Evolutionary conservation across 2,329 filamentous ascomycete genomes (phyloP), one percentile per base, ranked within the genome.

Genomic region (Calonectria hongkongensis): DNA sequence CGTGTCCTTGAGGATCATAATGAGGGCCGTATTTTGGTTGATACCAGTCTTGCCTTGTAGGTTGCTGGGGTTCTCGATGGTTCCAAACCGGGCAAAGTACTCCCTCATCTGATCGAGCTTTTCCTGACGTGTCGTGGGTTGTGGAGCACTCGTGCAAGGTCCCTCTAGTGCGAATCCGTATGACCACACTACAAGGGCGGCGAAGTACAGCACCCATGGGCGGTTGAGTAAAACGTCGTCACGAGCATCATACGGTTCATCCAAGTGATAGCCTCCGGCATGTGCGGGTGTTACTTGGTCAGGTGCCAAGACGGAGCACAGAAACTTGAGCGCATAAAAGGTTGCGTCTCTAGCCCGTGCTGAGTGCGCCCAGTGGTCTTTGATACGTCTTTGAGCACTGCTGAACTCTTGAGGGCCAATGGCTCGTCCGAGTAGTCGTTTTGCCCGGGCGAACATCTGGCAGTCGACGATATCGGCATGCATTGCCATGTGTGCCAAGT

Each of bases 381-480:
- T 95, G 93, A 98, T 97, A 75, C 95, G 92, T 70, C 94, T 90
- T 76, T 94, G 92, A 3, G 95, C 95, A 64, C 92, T 93, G 74
- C 89, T 92, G 70, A 97, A 93, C 84, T 98, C 97, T 74, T 94
- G 92, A 2, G 91, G 88, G 1, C 94, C 95, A 73, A 98, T 97
- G 0, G 93, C 92, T 58, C 96, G 92, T 27, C 97, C 96, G 4
- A 98, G 90, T 2, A 98, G 89, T 36, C 96, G 90, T 78, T 93
- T 94, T 1, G 96, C 95, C 10, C 96, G 93, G 6, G 96, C 97
- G 83, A 97, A 98, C 76, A 98, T 97, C 84, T 98, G 96, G 80
- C 95, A 96, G 83, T 98, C 96, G n/a, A 98, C 94, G 67, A 98
- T 95, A 81, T 98, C 96, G 28, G 98, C 95, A 81, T 98, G 95